phyloP scores from a whole-genome alignment of 116 monocot genomes.

The Trichopus zeylanicus region DNA sequence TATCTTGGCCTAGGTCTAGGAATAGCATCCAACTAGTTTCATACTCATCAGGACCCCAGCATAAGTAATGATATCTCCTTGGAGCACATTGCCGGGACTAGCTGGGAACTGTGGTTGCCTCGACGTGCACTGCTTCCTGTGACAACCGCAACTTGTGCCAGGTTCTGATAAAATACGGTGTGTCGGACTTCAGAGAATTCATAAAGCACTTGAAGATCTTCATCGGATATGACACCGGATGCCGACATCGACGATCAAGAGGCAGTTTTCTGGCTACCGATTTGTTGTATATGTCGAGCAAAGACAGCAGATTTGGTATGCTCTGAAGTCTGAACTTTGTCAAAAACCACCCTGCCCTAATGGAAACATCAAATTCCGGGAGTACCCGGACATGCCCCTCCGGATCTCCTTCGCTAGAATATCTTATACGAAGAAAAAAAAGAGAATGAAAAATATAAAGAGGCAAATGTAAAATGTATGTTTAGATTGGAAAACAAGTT shows the following conservation, averaged over 20 bases:
- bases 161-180: conserved; percentile 57
- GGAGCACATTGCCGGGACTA: conserved; percentile 40
- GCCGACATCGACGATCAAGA: conserved; percentile 78
- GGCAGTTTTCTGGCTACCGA: conserved; percentile 84
- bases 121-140: conserved; percentile 61
- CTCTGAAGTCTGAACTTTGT: conserved; percentile 65
- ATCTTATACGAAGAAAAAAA: conserved; percentile 20
- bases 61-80: conserved; percentile 51
- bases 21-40: conserved; percentile 35
- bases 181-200: conserved; percentile 54
- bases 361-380: conserved; percentile 94
- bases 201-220: conserved; percentile 78
- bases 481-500: too few relatives aligned
- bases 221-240: conserved; percentile 71
- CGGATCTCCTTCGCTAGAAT: conserved; percentile 60
- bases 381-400: conserved; percentile 71
- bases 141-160: conserved; percentile 53
- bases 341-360: conserved; percentile 93
- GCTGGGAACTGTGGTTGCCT: conserved; percentile 16
- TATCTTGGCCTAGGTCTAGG: conserved; percentile 30
- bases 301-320: conserved; percentile 57
- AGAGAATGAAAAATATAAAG: not conserved
- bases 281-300: conserved; percentile 85
- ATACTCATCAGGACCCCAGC: conserved; percentile 73
- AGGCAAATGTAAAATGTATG: too few relatives aligned